Evolutionary conservation across 2,329 filamentous ascomycete species (phyloP), one percentile per base, ranked within the genome.

Genomic region (Ophiosphaerella korrae): DNA sequence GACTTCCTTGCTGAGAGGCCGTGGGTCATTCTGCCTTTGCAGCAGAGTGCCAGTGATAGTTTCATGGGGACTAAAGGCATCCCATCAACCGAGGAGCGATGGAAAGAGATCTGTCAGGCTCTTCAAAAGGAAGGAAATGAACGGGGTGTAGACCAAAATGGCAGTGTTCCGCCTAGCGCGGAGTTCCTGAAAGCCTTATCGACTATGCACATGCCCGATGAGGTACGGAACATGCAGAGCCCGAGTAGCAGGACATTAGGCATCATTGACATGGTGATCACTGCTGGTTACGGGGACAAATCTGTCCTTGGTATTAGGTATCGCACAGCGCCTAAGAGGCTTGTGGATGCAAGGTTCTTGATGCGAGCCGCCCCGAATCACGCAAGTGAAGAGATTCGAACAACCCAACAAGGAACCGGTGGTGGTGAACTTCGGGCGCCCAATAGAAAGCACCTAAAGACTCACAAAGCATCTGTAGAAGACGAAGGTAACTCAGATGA

Each of bases 1-100:
- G 65, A 74, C 31, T 67, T 62, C 12, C 65, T 76, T 42, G 53
- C 71, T 3, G 79, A 81, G 59, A 73, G 75, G 40, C 75, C 77
- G 5, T 80, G 76, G 77, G 55, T 77, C 2, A 66, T 80, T 23
- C 50, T 72, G 7, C 64, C 73, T 12, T 50, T 65, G 1, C 58
- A 48, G 4, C 50, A 61, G 23, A 56, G 62, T 16, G 48, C 55
- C n/a, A 61, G 71, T 43, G 64, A 60, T 6, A 60, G 48, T 16
- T n/a, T 48, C 12, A 37, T 50, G 36, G 53, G 46, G 3, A 34
- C 43, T n/a, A 56, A 38, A 38, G 45, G 39, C 13, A 26, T 50
- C 5, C 49, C 50, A 23, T 43, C 49, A 9, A 43, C 36, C 3
- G 23, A 45, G 13, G 49, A 72, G 36, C 70, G 75, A 16, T 81